Conservation (phyloP, 176 grass and related monocot genomes). For the Rhynchospora pubera region DNA sequence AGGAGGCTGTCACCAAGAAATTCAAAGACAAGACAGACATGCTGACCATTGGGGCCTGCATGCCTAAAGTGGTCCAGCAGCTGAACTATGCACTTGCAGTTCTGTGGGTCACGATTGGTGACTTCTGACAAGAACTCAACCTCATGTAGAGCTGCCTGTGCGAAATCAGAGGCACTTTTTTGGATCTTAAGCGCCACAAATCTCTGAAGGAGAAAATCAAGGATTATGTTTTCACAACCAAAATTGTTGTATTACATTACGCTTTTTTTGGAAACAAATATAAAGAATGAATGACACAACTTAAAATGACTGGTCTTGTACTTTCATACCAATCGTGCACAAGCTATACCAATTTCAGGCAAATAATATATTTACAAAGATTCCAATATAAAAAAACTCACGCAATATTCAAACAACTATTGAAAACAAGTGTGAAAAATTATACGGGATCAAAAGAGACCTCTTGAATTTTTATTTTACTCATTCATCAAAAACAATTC, state of each 20-base stretch:
- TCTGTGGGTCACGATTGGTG: slow-evolving; percentile 50
- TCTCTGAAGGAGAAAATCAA: slow-evolving; percentile 41
- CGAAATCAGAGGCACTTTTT: slow-evolving; percentile 85
- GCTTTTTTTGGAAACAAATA: slow-evolving; percentile 5
- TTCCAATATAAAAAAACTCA: too few relatives aligned
- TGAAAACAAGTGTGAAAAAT: background rate
- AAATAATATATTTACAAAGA: background rate
- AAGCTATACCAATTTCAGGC: background rate
- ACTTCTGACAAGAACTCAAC: slow-evolving; percentile 78
- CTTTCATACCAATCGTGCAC: background rate
- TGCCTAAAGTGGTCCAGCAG: slow-evolving; percentile 95
- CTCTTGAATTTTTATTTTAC: background rate
- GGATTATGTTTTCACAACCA: background rate
- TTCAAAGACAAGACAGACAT: slow-evolving; percentile 87
- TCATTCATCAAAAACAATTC: background rate
- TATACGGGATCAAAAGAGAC: background rate
- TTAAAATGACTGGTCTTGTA: background rate
- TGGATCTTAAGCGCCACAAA: slow-evolving; percentile 96
- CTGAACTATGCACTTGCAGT: slow-evolving; percentile 77
- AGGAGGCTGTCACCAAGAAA: slow-evolving; percentile 97
- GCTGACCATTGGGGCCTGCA: slow-evolving; percentile 81
- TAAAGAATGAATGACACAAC: background rate
- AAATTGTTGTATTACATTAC: background rate
- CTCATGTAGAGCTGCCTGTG: slow-evolving; percentile 93
- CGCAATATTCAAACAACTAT: background rate